Base-by-base conservation (phyloP, 1,284 basidiomycete genomes). In the Golubevia sp. region DNA sequence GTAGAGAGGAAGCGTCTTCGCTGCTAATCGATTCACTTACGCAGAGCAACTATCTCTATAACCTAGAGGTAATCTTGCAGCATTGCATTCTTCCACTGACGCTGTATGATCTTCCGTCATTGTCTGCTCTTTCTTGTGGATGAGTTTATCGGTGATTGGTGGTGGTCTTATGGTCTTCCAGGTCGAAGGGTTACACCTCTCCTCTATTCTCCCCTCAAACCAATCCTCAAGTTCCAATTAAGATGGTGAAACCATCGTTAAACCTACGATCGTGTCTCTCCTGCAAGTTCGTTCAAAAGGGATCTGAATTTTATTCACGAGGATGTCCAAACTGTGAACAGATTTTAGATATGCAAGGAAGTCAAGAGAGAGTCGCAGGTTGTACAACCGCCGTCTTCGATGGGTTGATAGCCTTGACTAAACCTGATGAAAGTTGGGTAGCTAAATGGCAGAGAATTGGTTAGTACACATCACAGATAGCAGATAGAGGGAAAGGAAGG, bases 271-370 rank as follows among this genome's bases (percentile, higher is more conserved):
- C 95, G 26, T 98, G 95, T 77, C 87, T 97, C 4, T 88, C 96
- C 30, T 98, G 95, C 84, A 97, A 93, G 8, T 89, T 95, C 69
- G 89, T 97, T 49, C 94, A 94, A 80, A 87, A 90, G 0, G 90
- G 92, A 0, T 86, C 87, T 61, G 96, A 98, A 73, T 99, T 98
- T 82, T 86, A 91, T 59, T 89, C 89, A 69, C 86, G 87, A 52
- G 96, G 96, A 2, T 99, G 96, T 82, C 96, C 96, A 48, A 99
- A 99, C 82, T 99, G 96, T 84, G 96, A 99, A 77, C 92, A 96
- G 75, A 88, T 96, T 71, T 89, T 98, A 84, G 91, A 97, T 94
- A 92, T 98, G 90, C 93, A 93, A 85, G 90, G 91, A 24, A 91
- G 89, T 65, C 87, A 89, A 15, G 95, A 97, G 71, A 88, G 92